Conservation (phyloP, 2,329 filamentous ascomycete genomes). For the Phaeosphaeriaceae sp. region DNA sequence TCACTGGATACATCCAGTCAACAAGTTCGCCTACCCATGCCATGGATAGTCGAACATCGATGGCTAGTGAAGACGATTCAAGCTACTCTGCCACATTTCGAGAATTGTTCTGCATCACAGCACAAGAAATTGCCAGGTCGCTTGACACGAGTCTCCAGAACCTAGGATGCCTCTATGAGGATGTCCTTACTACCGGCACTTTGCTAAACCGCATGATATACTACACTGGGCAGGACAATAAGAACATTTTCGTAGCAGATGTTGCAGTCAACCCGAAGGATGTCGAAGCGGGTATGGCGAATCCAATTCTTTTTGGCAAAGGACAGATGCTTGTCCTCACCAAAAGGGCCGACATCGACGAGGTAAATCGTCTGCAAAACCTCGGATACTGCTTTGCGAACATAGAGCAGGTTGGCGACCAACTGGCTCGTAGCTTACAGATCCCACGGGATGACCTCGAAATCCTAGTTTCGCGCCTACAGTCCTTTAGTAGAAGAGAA, state of each 20-base stretch:
- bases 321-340: constrained; percentile 85
- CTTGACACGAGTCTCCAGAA: constrained; percentile 68
- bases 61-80: constrained; percentile 59
- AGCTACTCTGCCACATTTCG: constrained; percentile 80
- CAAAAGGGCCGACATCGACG: constrained; percentile 65
- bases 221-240: constrained; percentile 23
- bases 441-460: constrained; percentile 69
- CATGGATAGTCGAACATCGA: constrained; percentile 25
- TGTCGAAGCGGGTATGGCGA: constrained; percentile 46
- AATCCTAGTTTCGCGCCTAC: constrained; percentile 68
- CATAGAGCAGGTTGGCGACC: constrained; percentile 64
- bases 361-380: constrained; percentile 69
- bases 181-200: constrained; percentile 72
- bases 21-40: constrained; percentile 19
- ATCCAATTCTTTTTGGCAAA: constrained; percentile 61
- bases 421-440: constrained; percentile 76
- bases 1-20: constrained; percentile 32
- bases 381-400: constrained; percentile 78
- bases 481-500: constrained; percentile 54
- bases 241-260: constrained; percentile 33
- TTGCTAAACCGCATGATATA: constrained; percentile 67
- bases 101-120: constrained; percentile 82
- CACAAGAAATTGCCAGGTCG: constrained; percentile 72
- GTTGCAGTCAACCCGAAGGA: constrained; percentile 37
- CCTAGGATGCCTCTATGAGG: constrained; percentile 75